Evolutionary conservation across 2,329 filamentous ascomycete genomes (phyloP).

Genomic region (Blastomyces gilchristii): DNA sequence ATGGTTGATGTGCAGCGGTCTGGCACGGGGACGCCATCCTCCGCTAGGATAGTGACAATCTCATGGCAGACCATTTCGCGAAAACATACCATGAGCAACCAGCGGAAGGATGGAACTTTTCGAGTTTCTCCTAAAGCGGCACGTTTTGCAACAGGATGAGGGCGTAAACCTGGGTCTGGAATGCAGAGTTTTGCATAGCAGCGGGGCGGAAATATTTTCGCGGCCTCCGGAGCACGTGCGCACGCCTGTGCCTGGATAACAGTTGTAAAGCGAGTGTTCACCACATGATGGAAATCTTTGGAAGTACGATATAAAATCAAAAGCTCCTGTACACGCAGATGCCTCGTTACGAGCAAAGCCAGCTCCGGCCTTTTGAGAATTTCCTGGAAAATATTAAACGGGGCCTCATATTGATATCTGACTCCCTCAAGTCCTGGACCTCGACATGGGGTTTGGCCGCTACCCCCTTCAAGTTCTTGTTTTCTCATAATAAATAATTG

Average conservation of each 20-base stretch:
- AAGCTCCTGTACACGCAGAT: conserved; percentile 47
- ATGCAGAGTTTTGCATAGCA: conserved; percentile 50
- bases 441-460: not conserved
- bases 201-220: conserved; percentile 50
- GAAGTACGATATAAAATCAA: conserved; percentile 56
- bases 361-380: conserved; percentile 36
- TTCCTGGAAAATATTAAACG: conserved; percentile 14
- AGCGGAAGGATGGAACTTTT: conserved; percentile 53
- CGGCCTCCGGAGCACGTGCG: conserved; percentile 46
- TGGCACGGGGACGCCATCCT: conserved; percentile 49
- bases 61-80: conserved; percentile 49
- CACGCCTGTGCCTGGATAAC: conserved; percentile 48
- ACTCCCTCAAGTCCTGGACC: not conserved
- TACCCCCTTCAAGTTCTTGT: not conserved
- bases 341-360: conserved; percentile 44
- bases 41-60: conserved; percentile 52
- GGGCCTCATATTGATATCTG: not conserved
- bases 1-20: conserved; percentile 38
- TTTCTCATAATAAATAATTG: not conserved
- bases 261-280: conserved; percentile 51
- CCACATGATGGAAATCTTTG: conserved; percentile 49
- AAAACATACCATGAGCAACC: conserved; percentile 56
- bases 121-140: conserved; percentile 31
- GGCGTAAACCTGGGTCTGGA: conserved; percentile 45
- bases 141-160: conserved; percentile 30